A percentile compares a stretch with the other conserved stretches of the same genome.
Conservation (phyloP, 805 yeast species). For the Sugiyamaella boreocaroliniensis region DNA sequence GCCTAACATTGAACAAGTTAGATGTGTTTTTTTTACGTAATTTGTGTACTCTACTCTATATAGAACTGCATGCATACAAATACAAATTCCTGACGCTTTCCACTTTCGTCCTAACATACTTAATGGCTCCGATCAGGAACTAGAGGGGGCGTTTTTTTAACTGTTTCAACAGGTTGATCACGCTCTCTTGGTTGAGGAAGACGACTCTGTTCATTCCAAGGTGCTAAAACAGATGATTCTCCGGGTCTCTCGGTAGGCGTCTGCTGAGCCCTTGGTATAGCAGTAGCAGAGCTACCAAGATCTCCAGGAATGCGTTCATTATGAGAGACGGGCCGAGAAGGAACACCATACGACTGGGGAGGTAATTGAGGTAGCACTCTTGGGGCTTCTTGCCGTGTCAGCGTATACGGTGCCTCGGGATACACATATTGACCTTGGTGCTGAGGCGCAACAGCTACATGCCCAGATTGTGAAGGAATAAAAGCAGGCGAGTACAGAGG, state of each 20-base stretch:
- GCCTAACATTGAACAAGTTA: not conserved
- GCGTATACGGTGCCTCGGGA: not conserved
- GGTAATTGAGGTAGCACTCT: not conserved
- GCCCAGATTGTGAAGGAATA: not conserved
- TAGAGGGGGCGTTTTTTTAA: not conserved
- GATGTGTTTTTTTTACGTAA: too few species aligned
- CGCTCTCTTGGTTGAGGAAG: not conserved
- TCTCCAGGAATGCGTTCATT: not conserved
- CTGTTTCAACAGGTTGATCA: not conserved
- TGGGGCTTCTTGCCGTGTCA: not conserved
- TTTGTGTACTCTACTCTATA: not conserved
- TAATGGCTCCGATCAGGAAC: not conserved
- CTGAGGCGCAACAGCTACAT: not conserved
- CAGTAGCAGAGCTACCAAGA: not conserved
- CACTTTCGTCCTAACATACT: not conserved
- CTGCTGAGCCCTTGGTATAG: not conserved
- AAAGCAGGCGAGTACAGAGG: not conserved
- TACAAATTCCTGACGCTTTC: not conserved
- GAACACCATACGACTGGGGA: not conserved
- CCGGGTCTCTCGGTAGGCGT: not conserved
- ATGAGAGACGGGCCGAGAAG: not conserved
- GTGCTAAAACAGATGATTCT: not conserved
- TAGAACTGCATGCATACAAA: not conserved
- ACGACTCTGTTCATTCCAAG: not conserved
- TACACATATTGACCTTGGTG: constrained; percentile 1